Evolutionary conservation across 2,329 filamentous ascomycete species (phyloP).

Genomic region (Hypomyces rosellus): DNA sequence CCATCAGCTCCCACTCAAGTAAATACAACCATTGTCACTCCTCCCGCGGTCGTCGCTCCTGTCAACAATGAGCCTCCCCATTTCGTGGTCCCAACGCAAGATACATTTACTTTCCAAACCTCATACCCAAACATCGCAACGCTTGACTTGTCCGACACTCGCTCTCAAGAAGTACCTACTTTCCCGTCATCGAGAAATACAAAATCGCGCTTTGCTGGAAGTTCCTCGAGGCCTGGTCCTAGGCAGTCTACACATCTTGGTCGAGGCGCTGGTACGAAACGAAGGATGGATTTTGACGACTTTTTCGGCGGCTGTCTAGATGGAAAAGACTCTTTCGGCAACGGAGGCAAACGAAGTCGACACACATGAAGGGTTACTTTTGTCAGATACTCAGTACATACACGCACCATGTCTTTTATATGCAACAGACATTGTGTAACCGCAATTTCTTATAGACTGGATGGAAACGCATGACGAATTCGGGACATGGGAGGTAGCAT

Average conservation of each 20-base stretch:
- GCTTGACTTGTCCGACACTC: conserved; percentile 51
- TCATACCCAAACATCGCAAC: conserved; percentile 56
- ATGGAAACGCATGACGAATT: conserved; percentile 26
- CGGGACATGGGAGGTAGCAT: conserved; percentile 30
- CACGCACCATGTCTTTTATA: conserved; percentile 9
- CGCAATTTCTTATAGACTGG: conserved; percentile 12
- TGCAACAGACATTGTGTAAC: conserved; percentile 1
- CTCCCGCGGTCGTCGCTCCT: conserved; percentile 19
- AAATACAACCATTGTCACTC: conserved; percentile 17
- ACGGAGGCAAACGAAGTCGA: conserved; percentile 44
- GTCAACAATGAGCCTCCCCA: conserved; percentile 27
- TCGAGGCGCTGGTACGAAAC: conserved; percentile 63
- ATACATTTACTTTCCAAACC: conserved; percentile 65
- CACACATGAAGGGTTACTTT: conserved; percentile 29
- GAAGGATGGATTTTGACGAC: conserved; percentile 66
- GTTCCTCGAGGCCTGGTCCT: conserved; percentile 19
- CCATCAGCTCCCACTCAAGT: conserved; percentile 25
- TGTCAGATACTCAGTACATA: neutral
- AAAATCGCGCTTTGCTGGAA: conserved; percentile 23
- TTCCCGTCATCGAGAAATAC: conserved; percentile 20
- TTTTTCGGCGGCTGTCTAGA: conserved; percentile 65
- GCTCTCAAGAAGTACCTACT: conserved; percentile 32
- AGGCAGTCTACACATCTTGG: conserved; percentile 42
- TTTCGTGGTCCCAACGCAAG: conserved; percentile 48
- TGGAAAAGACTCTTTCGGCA: conserved; percentile 54